A percentile compares a stretch with the other conserved stretches of the same genome.
These are phyloP conservation scores for Scleromitrula shiraiana DNA, from an alignment of 2,329 filamentous ascomycete species.

Conservation along the genomic window DNA sequence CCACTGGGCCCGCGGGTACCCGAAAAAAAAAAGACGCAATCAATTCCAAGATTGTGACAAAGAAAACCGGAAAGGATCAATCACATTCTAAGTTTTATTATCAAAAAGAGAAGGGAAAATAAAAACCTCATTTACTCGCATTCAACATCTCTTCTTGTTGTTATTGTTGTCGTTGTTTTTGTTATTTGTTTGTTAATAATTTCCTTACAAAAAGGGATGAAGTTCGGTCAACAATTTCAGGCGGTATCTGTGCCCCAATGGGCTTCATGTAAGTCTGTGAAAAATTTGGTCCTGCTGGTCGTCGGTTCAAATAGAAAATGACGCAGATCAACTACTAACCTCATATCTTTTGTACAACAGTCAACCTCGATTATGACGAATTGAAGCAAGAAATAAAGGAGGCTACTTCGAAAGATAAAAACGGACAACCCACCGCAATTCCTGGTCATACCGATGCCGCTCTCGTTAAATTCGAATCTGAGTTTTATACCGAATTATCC, in stretches of 20 bases:
- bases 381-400: slow-evolving; percentile 79
- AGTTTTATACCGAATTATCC: slow-evolving; percentile 63
- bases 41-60: no score
- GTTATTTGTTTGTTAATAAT: no score
- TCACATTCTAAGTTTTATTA: no score
- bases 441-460: slow-evolving; percentile 58
- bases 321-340: slow-evolving; percentile 1
- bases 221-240: slow-evolving; percentile 68
- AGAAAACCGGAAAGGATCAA: no score
- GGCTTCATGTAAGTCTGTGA: slow-evolving; percentile 58
- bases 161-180: no score
- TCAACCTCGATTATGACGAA: slow-evolving; percentile 85
- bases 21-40: no score
- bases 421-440: slow-evolving; percentile 63
- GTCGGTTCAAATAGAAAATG: slow-evolving; percentile 1
- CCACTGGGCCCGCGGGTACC: no score
- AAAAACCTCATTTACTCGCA: background rate
- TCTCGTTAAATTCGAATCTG: slow-evolving; percentile 58
- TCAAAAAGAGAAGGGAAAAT: background rate
- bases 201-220: slow-evolving; percentile 42
- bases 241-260: slow-evolving; percentile 74
- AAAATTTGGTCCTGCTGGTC: background rate
- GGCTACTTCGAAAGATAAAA: slow-evolving; percentile 64
- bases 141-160: no score
- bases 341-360: slow-evolving; percentile 34